phyloP scores from a whole-genome alignment of 495 filamentous ascomycete genomes.

The Mycothermus thermophilus region DNA sequence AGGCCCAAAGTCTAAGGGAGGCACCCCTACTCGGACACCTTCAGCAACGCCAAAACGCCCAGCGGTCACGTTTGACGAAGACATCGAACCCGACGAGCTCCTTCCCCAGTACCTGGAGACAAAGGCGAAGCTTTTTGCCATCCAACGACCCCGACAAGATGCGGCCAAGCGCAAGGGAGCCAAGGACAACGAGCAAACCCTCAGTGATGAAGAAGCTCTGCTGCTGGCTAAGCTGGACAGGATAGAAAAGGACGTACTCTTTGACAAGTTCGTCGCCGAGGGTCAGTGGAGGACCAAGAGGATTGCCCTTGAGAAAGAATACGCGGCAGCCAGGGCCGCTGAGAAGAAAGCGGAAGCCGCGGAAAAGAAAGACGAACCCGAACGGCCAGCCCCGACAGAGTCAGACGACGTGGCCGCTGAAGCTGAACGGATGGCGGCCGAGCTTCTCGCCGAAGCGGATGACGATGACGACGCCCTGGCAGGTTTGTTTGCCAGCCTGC shows the following conservation, averaged over 20 bases:
- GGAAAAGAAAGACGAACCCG: constrained; percentile 17
- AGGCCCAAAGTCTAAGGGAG: constrained; percentile 21
- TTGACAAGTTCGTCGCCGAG: constrained; percentile 66
- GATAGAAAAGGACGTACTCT: constrained; percentile 74
- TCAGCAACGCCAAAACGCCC: constrained; percentile 19
- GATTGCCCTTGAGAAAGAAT: constrained; percentile 50
- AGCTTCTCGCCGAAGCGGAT: constrained; percentile 36
- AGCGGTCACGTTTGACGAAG: constrained; percentile 36
- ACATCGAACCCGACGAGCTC: constrained; percentile 59
- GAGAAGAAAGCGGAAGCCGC: constrained; percentile 25
- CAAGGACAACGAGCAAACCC: constrained; percentile 13
- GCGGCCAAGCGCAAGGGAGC: constrained; percentile 31
- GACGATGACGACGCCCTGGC: constrained; percentile 40
- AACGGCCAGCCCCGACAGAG: constrained; percentile 13
- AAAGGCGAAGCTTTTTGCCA: constrained; percentile 55
- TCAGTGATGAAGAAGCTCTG: constrained; percentile 40
- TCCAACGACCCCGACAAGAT: constrained; percentile 46
- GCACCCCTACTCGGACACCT: constrained; percentile 11
- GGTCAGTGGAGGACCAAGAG: constrained; percentile 54
- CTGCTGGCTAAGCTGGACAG: constrained; percentile 55
- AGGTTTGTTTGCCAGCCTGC: constrained; percentile 56
- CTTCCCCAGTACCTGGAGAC: constrained; percentile 59
- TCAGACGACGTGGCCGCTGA: constrained; percentile 37
- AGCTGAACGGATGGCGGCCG: constrained; percentile 36
- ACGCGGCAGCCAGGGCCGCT: constrained; percentile 25